Conservation (phyloP, 352 stramenopile species). For the Globisporangium mamillatum region DNA sequence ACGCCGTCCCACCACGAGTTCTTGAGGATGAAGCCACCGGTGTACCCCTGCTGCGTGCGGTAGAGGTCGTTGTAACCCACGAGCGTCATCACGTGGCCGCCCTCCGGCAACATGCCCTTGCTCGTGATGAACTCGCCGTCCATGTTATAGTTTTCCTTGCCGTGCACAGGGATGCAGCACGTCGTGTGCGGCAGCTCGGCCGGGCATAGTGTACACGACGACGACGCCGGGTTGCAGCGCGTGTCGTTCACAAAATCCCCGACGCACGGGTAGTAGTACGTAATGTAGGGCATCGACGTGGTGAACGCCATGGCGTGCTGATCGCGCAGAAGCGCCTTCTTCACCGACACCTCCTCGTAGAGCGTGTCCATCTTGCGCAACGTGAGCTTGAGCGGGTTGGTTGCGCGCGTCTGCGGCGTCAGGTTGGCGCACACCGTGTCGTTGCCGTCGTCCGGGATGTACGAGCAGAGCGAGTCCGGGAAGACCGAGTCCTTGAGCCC, state of each 20-base stretch:
- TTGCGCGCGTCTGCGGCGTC: slow-evolving; percentile 30
- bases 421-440: slow-evolving; percentile 45
- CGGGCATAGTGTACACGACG: slow-evolving; percentile 49
- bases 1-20: slow-evolving; percentile 77
- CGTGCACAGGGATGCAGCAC: slow-evolving; percentile 49
- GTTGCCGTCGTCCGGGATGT: slow-evolving; percentile 37
- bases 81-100: slow-evolving; percentile 70
- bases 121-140: slow-evolving; percentile 62
- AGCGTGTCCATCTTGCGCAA: slow-evolving; percentile 48
- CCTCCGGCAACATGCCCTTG: slow-evolving; percentile 44
- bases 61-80: slow-evolving; percentile 69
- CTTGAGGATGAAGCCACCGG: slow-evolving; percentile 70
- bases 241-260: slow-evolving; percentile 41
- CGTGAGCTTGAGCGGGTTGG: slow-evolving; percentile 45
- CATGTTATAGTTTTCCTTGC: slow-evolving; percentile 59
- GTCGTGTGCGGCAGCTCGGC: slow-evolving; percentile 45
- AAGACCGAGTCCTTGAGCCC: slow-evolving; percentile 53
- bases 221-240: slow-evolving; percentile 51
- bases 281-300: slow-evolving; percentile 53
- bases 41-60: slow-evolving; percentile 57
- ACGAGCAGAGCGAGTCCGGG: slow-evolving; percentile 46
- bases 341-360: slow-evolving; percentile 39
- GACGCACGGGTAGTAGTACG: slow-evolving; percentile 64
- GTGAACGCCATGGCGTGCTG: slow-evolving; percentile 49
- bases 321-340: slow-evolving; percentile 39